phyloP scores from a whole-genome alignment of 306 rosid species.

The Fagus crenata region DNA sequence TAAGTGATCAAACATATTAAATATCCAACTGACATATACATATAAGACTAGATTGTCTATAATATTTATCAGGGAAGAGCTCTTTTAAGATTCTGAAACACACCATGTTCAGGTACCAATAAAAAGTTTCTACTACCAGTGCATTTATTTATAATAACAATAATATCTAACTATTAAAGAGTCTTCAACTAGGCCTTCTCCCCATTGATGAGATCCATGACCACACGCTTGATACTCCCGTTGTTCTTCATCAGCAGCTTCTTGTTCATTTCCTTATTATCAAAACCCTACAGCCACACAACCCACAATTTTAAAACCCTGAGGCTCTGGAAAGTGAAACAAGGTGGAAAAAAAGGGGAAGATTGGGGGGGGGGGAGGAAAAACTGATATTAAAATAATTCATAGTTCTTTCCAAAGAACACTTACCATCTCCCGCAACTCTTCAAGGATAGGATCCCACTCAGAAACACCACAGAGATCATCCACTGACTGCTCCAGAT shows the following conservation, averaged over 20 bases:
- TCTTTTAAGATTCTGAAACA: no score
- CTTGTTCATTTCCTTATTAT: slow-evolving; percentile 60
- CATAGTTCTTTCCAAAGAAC: not conserved
- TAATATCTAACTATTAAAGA: slow-evolving; percentile 6
- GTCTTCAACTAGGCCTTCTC: slow-evolving; percentile 40
- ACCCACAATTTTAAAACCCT: slow-evolving; percentile 10
- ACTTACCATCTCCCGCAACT: slow-evolving; percentile 78
- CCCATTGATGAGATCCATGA: slow-evolving; percentile 75
- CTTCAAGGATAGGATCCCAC: slow-evolving; percentile 89
- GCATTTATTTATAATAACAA: not conserved
- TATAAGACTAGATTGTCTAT: no score
- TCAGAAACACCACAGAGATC: slow-evolving; percentile 76
- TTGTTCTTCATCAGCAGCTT: slow-evolving; percentile 75
- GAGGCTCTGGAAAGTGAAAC: not conserved
- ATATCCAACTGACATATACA: no score
- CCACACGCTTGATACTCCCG: slow-evolving; percentile 89
- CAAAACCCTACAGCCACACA: slow-evolving; percentile 65
- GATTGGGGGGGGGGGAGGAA: no score
- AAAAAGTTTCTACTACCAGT: not conserved
- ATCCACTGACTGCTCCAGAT: slow-evolving; percentile 69
- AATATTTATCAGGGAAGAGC: no score
- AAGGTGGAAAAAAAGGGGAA: no score
- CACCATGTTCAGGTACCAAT: no score
- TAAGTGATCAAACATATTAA: no score
- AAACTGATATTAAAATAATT: not conserved